A percentile compares a stretch with the other conserved stretches of the same genome.
These are phyloP conservation scores for Rhodosporidiobolus odoratus DNA, from an alignment of 768 basidiomycete species.

Conservation along the genomic window DNA sequence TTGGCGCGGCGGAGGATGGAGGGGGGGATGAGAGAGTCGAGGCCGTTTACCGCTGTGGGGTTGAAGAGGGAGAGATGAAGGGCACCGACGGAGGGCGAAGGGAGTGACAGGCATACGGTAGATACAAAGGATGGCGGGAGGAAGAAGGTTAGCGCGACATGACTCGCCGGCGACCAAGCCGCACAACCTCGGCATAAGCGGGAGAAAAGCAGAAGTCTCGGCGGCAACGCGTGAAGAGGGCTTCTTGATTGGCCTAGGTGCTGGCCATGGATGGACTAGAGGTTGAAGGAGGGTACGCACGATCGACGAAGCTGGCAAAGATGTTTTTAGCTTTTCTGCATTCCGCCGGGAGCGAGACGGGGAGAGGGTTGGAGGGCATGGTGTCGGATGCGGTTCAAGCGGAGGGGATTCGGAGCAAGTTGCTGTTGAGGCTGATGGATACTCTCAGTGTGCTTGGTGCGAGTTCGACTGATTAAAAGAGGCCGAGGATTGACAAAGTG, in stretches of 20 bases:
- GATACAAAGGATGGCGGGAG: too few species aligned
- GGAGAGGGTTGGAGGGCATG: constrained; percentile 27
- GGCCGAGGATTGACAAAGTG: too few species aligned
- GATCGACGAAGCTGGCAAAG: constrained; percentile 25
- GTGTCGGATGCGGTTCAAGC: neutral
- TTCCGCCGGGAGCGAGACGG: constrained; percentile 22
- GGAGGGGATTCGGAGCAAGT: neutral
- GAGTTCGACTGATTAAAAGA: too few species aligned
- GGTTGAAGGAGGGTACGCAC: constrained; percentile 1
- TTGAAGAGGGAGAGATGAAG: neutral
- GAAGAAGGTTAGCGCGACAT: too few species aligned
- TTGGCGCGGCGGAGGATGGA: constrained; percentile 39
- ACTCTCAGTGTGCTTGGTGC: too few species aligned
- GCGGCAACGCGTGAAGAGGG: too few species aligned
- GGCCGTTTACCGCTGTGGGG: constrained; percentile 28
- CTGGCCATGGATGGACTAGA: neutral
- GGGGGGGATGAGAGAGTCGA: constrained; percentile 40
- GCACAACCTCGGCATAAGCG: too few species aligned
- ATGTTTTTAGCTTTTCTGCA: constrained; percentile 30
- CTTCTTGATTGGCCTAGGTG: too few species aligned
- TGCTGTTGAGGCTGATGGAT: neutral
- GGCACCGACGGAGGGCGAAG: neutral
- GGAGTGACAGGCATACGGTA: neutral
- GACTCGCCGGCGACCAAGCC: too few species aligned
- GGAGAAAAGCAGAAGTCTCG: too few species aligned